phyloP scores from a whole-genome alignment of 2,329 filamentous ascomycete species.

The Kalaharituber pfeilii region DNA sequence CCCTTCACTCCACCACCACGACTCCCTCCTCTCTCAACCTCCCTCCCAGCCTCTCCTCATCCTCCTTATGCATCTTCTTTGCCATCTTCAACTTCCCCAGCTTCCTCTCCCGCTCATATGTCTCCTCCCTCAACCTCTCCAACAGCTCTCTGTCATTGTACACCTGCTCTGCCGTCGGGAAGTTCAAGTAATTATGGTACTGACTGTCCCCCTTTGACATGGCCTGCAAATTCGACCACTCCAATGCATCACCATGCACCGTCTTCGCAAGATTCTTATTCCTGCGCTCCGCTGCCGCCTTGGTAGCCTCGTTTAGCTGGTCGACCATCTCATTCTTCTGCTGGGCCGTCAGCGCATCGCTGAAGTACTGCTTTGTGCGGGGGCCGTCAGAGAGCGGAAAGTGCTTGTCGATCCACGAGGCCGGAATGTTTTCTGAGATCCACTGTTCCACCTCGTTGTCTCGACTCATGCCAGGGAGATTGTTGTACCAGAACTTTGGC shows the following conservation, averaged over 20 bases:
- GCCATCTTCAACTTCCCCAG: not conserved
- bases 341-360: not conserved
- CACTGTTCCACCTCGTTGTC: not conserved
- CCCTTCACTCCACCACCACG: conserved; percentile 1
- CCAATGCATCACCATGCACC: not conserved
- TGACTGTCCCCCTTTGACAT: not conserved
- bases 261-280: not conserved
- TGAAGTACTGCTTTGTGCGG: not conserved
- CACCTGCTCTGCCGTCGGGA: not conserved
- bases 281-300: not conserved
- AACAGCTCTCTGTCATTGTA: not conserved
- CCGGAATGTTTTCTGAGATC: not conserved
- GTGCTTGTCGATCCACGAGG: not conserved
- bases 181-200: not conserved
- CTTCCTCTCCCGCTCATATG: not conserved
- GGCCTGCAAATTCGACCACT: no score
- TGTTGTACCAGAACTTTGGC: not conserved
- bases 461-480: not conserved
- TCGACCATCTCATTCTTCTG: not conserved
- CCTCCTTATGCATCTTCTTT: conserved; percentile 36
- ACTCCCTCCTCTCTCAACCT: not conserved
- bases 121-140: not conserved
- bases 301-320: not conserved
- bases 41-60: conserved; percentile 37
- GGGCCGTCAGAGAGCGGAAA: not conserved